Base-by-base conservation (phyloP, 352 stramenopile species). In the Phytopythium aichiense region DNA sequence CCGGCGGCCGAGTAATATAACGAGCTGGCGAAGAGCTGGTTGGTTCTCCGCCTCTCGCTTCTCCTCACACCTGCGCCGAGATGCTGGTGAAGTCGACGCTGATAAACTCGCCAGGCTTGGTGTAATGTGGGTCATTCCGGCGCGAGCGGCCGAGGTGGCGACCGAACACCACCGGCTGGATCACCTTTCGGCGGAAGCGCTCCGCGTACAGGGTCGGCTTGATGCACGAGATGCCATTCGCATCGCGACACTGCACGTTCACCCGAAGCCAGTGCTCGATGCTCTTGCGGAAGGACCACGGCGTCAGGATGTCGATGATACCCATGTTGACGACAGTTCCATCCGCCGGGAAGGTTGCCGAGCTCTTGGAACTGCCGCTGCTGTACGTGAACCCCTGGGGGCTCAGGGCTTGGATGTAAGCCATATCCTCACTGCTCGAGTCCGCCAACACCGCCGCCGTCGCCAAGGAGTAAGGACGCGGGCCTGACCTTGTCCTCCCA, bases 241-340 rank as follows among this genome's bases (percentile, higher is more conserved):
- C 69, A 55, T 94, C 87, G 50, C 80, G 84, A 59, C 84, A 93
- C 64, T 93, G 79, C 25, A 96, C 56, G 33, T 86, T 87, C 22
- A 94, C 80, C 8, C 87, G 84, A 28, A 95, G 66, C 83, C 84
- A 95, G 55, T 89, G 81, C 71, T 99, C 96, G 12, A 97, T 55
- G 37, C 87, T 91, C 66, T 99, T 99, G 40, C 94, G 85, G 12
- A 95, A 76, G 31, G 91, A 98, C 88, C 96, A 99, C 25, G 95
- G 94, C 28, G 96, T 97, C 54, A 99, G 74, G 76, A 99, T 98
- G 73, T 99, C 96, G 73, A 99, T 98, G 58, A 99, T 98, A 18
- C 96, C 96, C 87, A 99, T 98, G 66, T 97, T 98, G 58, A 94
- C 87, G 30, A 95, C 87, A 22, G 77, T 90, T 1, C 83, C 84